Percentiles rank a stretch among this genome's conserved stretches.
phyloP scores from a whole-genome alignment of 306 rosid species.

The Lathyrus tuberosus region DNA sequence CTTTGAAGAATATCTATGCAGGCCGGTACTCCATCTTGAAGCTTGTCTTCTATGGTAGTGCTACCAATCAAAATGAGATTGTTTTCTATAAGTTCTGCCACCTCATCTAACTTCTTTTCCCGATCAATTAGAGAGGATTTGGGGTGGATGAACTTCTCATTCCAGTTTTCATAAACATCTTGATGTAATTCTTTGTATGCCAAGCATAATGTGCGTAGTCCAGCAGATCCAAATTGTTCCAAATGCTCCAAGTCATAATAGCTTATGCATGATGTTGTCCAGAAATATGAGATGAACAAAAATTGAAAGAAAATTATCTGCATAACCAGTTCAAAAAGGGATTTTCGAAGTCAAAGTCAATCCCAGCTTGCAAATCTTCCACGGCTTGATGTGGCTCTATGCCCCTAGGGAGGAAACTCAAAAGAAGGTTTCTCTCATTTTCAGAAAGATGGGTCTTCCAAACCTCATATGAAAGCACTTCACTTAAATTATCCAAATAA shows the following conservation, averaged over 20 bases:
- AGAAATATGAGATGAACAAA: too few species aligned
- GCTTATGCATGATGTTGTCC: too few species aligned
- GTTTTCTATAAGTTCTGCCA: too few species aligned
- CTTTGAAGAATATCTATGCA: too few species aligned
- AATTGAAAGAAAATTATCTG: too few species aligned
- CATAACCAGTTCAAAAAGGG: constrained; percentile 80
- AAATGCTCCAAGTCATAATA: too few species aligned
- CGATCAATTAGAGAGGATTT: constrained; percentile 91
- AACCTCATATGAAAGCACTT: constrained; percentile 79
- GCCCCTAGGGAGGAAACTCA: constrained; percentile 75
- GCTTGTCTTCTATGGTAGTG: too few species aligned
- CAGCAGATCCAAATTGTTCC: constrained; percentile 87
- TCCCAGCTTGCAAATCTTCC: constrained; percentile 69
- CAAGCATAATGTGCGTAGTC: constrained; percentile 89
- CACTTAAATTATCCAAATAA: constrained; percentile 65
- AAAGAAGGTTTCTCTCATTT: constrained; percentile 68
- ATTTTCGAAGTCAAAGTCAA: constrained; percentile 75
- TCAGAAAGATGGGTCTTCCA: constrained; percentile 83
- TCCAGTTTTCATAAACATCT: constrained; percentile 85
- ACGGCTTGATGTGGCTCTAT: constrained; percentile 65
- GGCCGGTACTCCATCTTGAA: too few species aligned
- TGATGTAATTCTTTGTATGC: constrained; percentile 85
- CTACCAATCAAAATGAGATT: too few species aligned
- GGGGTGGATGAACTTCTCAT: constrained; percentile 84
- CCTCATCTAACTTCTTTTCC: constrained; percentile 98